Evolutionary conservation across 495 filamentous ascomycete genomes (phyloP).

Genomic region (Penicillium cinerascens): DNA sequence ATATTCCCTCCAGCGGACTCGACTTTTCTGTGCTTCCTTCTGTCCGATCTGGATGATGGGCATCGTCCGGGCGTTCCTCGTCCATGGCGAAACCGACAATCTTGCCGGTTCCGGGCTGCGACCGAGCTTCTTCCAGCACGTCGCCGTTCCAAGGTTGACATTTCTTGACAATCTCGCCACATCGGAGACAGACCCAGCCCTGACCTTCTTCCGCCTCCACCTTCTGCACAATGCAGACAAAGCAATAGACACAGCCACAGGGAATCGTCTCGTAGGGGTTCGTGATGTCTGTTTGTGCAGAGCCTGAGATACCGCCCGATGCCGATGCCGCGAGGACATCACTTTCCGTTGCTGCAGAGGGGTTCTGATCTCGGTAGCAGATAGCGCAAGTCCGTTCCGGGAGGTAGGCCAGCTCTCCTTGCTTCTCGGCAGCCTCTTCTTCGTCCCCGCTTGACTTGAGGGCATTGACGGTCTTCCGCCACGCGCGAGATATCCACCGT

Average conservation of each 20-base stretch:
- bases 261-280: constrained; percentile 93
- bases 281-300: constrained; percentile 88
- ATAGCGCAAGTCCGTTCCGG: constrained; percentile 97
- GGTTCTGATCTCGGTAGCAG: constrained; percentile 90
- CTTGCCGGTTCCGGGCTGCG: constrained; percentile 52
- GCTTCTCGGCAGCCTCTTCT: constrained; percentile 45
- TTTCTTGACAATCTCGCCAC: constrained; percentile 79
- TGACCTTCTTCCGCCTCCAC: constrained; percentile 93
- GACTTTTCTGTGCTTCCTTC: constrained; percentile 13
- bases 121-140: constrained; percentile 58
- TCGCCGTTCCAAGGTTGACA: constrained; percentile 93
- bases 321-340: constrained; percentile 62
- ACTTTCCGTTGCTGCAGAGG: constrained; percentile 58
- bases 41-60: constrained; percentile 5
- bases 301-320: constrained; percentile 73
- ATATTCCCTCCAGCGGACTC: constrained; percentile 28
- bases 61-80: constrained; percentile 20
- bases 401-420: constrained; percentile 77
- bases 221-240: constrained; percentile 88
- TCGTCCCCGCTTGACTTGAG: constrained; percentile 51
- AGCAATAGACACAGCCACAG: constrained; percentile 93
- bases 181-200: constrained; percentile 92
- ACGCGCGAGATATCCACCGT: constrained; percentile 78
- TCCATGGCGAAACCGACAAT: constrained; percentile 69
- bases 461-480: constrained; percentile 69